Evolutionary conservation across 306 rosid species (phyloP), one percentile per base, ranked within the genome.

Genomic region (Corylus americana): DNA sequence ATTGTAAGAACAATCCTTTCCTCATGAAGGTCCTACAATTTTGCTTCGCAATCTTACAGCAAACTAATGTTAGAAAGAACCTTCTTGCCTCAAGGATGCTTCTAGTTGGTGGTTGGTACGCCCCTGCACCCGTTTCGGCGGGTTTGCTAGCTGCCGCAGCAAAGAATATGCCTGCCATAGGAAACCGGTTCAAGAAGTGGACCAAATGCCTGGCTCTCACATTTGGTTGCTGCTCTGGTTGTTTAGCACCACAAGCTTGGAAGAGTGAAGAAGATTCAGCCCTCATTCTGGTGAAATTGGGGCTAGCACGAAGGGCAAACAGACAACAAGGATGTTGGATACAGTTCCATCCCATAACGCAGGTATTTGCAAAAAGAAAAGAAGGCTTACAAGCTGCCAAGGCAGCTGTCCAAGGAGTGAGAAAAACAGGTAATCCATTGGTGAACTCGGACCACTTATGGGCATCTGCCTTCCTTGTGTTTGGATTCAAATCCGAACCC

Each of bases 381-480:
- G 91, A 91, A n/a, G 91, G 94, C 59, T 86, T 91, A 58, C 86
- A 77, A 57, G 92, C 85, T 73, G 92, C 96, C 25, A 85, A 87
- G 74, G 93, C 92, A 25, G 81, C 89, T 22, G 88, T 92, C 74
- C 90, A 92, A 77, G 93, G 95, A 7, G 85, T 87, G 11, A 86
- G 94, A 74, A 94, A 86, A 85, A 73, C 76, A 16, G 88, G 90
- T 8, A 88, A 80, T 76, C 81, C 84, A 18, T 77, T 73, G 81
- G 80, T 78, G 8, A 88, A 87, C 86, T 84, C 87, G 2, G 91
- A 89, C 83, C 98, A 94, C 74, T 78, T 86, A 8, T 94, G 98
- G 98, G 90, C 96, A 20, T 89, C 97, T 8, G 96, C 97, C 53
- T 92, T 94, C 73, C 94, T 94, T 2, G 96, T 94, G 11, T 94